Base-by-base conservation (phyloP, 306 rosid genomes). In the Sphenostylis stenocarpa region DNA sequence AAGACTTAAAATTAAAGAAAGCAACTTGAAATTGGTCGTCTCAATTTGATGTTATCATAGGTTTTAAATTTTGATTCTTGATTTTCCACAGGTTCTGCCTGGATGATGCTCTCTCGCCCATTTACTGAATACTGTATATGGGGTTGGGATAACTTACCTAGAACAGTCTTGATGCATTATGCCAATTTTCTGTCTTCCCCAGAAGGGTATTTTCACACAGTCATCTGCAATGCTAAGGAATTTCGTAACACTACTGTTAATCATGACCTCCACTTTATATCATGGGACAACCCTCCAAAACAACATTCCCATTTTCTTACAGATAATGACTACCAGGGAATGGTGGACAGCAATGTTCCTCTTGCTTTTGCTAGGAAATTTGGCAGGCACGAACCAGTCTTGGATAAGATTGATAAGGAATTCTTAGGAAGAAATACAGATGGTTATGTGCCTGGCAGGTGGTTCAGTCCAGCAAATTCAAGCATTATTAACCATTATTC, bases 111-210 rank as follows among this genome's bases (percentile, higher is more conserved):
- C 65, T 86, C 95, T 73, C 93, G 86, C 33, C 93, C 90, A 6
- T 91, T 89, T 80, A 24, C 76, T 2, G 97, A 90, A 71, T 91
- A 77, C 62, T 84, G 89, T 64, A 67, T 89, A 28, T 88, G 97
- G 97, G 93, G 97, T 21, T 91, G 95, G 95, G 97, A 91, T 86
- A 91, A 86, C 86, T 88, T 91, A 17, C 97, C 97, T 3, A 85
- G 95, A 81, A 81, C 86, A 47, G 91, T 90, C 45, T 85, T 91
- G 28, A 91, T 91, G 97, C 88, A 91, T 62, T 91, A 91, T 79
- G 97, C 90, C 78, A 91, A 91, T 86, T 89, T 91, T 65, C 88
- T 91, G 28, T 91, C 97, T 12, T 91, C 93, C 1, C 93, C 97
- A 0, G 95, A 91, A 85, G 95, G 95, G 24, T 91, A 90, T 76